These are phyloP conservation scores for Umbelopsis sp. DNA, from an alignment of 192 early-diverging fungal species.

Conservation along the genomic window DNA sequence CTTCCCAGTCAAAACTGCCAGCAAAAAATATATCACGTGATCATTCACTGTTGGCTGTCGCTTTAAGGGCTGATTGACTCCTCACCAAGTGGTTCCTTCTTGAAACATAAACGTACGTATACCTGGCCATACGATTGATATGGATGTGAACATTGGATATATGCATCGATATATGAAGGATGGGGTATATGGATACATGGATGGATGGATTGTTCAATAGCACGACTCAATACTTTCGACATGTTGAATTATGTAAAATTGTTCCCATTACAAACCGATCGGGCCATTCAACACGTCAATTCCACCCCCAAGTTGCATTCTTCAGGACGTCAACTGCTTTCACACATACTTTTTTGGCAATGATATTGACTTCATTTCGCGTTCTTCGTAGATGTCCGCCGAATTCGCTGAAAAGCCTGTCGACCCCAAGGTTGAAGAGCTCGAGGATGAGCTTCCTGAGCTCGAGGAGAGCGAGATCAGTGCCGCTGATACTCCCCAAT, in stretches of 20 bases:
- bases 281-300: not conserved
- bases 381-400: slow-evolving; percentile 29
- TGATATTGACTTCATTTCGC: slow-evolving; percentile 3
- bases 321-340: not conserved
- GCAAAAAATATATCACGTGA: not conserved
- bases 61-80: not conserved
- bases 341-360: not conserved
- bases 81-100: not conserved
- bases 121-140: not conserved
- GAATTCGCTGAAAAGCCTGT: slow-evolving; percentile 33
- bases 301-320: not conserved
- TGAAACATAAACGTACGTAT: slow-evolving; percentile 16
- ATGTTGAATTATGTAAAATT: not conserved
- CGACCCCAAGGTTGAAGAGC: slow-evolving; percentile 25
- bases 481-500: slow-evolving; percentile 50
- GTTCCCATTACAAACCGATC: not conserved
- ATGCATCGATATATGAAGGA: not conserved
- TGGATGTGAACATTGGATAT: not conserved
- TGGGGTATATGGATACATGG: not conserved
- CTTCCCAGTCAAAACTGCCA: not conserved
- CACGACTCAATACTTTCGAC: not conserved
- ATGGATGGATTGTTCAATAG: not conserved
- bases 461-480: slow-evolving; percentile 36
- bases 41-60: not conserved
- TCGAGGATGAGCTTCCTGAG: slow-evolving; percentile 40